Conservation (phyloP, 768 basidiomycete species). For the Mycena kentingensis region DNA sequence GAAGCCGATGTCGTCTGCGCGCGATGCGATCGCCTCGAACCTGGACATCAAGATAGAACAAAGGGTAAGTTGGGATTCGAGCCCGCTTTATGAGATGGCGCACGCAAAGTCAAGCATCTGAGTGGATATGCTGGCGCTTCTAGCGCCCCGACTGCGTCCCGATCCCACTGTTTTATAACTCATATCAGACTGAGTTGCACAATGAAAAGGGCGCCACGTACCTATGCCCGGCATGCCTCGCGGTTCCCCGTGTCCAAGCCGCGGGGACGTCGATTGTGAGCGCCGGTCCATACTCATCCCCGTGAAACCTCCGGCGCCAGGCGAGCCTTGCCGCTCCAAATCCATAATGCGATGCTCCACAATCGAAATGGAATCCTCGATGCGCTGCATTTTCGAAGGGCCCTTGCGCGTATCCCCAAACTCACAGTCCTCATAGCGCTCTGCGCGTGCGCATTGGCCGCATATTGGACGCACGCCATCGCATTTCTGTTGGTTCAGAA, state of each 20-base stretch:
- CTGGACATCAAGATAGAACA: neutral
- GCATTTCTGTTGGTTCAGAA: conserved; percentile 35
- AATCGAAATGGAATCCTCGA: conserved; percentile 41
- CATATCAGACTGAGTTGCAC: too few relatives aligned
- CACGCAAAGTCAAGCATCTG: conserved; percentile 7
- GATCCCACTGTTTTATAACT: too few relatives aligned
- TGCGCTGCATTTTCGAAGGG: conserved; percentile 36
- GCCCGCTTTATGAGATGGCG: too few relatives aligned
- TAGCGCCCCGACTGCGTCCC: neutral
- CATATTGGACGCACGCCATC: conserved; percentile 45
- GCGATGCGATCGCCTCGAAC: conserved; percentile 3
- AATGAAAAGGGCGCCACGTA: too few relatives aligned
- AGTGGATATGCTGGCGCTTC: neutral
- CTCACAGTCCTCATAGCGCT: conserved; percentile 46
- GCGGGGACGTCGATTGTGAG: too few relatives aligned
- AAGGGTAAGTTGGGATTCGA: neutral
- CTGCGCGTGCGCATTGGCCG: conserved; percentile 40
- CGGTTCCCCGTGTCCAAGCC: too few relatives aligned
- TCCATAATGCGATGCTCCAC: conserved; percentile 39
- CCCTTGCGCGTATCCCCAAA: conserved; percentile 35
- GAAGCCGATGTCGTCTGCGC: conserved; percentile 6
- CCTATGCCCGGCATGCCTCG: too few relatives aligned
- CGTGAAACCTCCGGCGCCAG: too few relatives aligned
- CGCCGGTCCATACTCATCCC: too few relatives aligned
- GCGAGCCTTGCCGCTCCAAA: conserved; percentile 28